Base-by-base conservation (phyloP, 2,329 filamentous ascomycete species). In the Aspergillus pseudoterreus region DNA sequence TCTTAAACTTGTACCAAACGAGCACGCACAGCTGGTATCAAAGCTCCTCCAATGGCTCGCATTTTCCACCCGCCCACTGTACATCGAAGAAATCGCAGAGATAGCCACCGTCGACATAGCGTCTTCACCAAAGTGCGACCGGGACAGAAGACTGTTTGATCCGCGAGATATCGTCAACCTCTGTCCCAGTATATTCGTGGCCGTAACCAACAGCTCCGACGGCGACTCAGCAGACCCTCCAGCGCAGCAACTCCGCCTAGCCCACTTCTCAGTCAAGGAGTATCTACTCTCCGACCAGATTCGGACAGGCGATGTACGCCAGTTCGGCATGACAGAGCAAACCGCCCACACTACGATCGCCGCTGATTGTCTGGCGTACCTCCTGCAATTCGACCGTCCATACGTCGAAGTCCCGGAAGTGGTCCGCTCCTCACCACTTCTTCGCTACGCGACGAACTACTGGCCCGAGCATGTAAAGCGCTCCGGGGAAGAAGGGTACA, bases 361-460 rank as follows among this genome's bases (percentile, higher is more conserved):
- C 6, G 39, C 17, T 5, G 46, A 49, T 15, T 42, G 17, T 19
- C 46, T 49, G 10, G 21, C 10, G 6, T 49, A 49, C 27, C 24
- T 49, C 6, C 24, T 49, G 22, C 46, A 43, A 14, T 43, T 49
- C 38, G 33, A 12, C 8, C 36, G 35, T 1, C 38, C 46, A 8
- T 49, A 49, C 36, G 35, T 17, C 8, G 43, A 24, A 19, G 14
- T 19, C 12, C 36, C 24, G 1, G 19, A 21, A 11, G 30, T 21
- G 19, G 39, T 43, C 15, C 38, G 22, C 4, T 15, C 24, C 15
- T 49, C 46, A 2, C 17, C 22, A 11, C 19, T 49, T 1, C 15
- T 49, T n/a, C 38, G 46, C 36, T 49, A 49, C 27, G 46, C 46
- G 5, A 17, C 46, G 15, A 49, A 49, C 24, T 49, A 49, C 38